phyloP scores from a whole-genome alignment of 1,284 basidiomycete species.

The Puccinia triticina region DNA sequence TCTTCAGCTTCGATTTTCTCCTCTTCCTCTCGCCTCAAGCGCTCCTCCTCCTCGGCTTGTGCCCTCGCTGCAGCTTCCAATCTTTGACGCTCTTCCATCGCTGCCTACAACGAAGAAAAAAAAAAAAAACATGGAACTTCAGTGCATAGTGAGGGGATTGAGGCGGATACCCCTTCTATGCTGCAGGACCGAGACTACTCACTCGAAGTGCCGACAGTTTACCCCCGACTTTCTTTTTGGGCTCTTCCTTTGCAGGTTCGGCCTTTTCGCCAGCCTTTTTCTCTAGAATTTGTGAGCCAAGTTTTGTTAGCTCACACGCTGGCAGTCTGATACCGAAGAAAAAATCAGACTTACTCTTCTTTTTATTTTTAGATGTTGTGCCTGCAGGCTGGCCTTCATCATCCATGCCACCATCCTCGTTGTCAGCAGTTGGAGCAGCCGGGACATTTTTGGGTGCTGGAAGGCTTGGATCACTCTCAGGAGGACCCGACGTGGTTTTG shows the following conservation, averaged over 20 bases:
- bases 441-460: slow-evolving; percentile 52
- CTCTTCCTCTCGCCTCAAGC: slow-evolving; percentile 71
- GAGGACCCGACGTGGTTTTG: slow-evolving; percentile 54
- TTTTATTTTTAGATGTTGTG: slow-evolving; percentile 59
- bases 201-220: slow-evolving; percentile 71
- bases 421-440: slow-evolving; percentile 54
- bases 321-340: background rate
- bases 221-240: slow-evolving; percentile 82
- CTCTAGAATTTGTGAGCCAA: slow-evolving; percentile 69
- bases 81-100: slow-evolving; percentile 62
- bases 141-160: background rate
- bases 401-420: slow-evolving; percentile 66
- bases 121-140: background rate
- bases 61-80: slow-evolving; percentile 51
- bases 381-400: slow-evolving; percentile 68
- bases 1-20: slow-evolving; percentile 61
- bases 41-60: slow-evolving; percentile 80
- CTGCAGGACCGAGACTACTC: slow-evolving; percentile 57
- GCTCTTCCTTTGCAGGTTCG: slow-evolving; percentile 75
- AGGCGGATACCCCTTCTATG: background rate
- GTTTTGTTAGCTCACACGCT: background rate
- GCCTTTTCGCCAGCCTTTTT: slow-evolving; percentile 66
- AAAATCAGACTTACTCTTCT: slow-evolving; percentile 56
- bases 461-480: slow-evolving; percentile 55
- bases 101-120: too few species aligned